Conservation (phyloP, 148 eudicot species). For the Limonium bicolor region DNA sequence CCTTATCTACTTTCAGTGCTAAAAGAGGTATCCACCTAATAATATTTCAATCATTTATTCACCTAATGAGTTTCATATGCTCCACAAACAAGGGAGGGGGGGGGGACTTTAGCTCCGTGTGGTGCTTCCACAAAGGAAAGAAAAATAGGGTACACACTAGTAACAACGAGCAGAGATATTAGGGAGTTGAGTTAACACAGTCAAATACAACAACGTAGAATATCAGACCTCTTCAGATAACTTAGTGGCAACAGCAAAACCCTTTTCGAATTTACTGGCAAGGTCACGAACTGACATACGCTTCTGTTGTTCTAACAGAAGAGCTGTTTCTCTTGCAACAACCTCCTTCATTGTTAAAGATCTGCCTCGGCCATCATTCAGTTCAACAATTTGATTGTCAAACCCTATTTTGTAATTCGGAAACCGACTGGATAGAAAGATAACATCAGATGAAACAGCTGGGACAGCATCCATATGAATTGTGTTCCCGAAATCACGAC, state of each 20-base stretch:
- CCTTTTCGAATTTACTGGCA: slow-evolving; percentile 91
- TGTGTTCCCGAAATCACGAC: slow-evolving; percentile 55
- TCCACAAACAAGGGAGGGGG: too few relatives aligned
- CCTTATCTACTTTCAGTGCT: too few relatives aligned
- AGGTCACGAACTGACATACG: slow-evolving; percentile 97
- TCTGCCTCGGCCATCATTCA: slow-evolving; percentile 48
- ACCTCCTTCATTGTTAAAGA: slow-evolving; percentile 63
- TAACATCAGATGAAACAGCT: slow-evolving; percentile 84
- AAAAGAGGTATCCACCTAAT: too few relatives aligned
- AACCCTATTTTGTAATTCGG: slow-evolving; percentile 79
- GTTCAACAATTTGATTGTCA: slow-evolving; percentile 67
- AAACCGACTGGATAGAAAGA: slow-evolving; percentile 70
- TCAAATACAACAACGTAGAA: too few relatives aligned
- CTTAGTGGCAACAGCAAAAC: slow-evolving; percentile 92
- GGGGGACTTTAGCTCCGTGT: too few relatives aligned
- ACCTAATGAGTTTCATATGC: too few relatives aligned
- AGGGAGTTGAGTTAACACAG: too few relatives aligned
- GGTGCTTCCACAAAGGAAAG: too few relatives aligned
- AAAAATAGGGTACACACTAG: too few relatives aligned
- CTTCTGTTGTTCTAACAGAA: slow-evolving; percentile 76
- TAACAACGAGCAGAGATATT: too few relatives aligned
- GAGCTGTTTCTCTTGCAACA: slow-evolving; percentile 88
- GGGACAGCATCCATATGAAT: slow-evolving; percentile 67
- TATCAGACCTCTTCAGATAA: slow-evolving; percentile 78
- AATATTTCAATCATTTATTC: too few relatives aligned